Conservation (phyloP, 768 basidiomycete species). For the Termitomyces heimii region DNA sequence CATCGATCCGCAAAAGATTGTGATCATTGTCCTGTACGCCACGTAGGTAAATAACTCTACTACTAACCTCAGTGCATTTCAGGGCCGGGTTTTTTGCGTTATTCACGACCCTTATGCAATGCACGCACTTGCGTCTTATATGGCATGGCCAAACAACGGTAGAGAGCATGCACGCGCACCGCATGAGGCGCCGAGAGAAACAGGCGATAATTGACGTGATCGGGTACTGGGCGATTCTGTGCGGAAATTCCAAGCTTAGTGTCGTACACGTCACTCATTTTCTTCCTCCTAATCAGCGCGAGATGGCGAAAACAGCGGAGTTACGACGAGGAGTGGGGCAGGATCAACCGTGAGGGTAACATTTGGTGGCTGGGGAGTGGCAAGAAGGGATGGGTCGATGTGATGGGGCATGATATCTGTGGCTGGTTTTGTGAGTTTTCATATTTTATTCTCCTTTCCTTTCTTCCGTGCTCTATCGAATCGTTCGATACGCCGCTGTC, state of each 20-base stretch:
- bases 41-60: background rate
- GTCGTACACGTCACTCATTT: background rate
- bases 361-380: slow-evolving; percentile 78
- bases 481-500: background rate
- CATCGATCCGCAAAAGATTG: slow-evolving; percentile 65
- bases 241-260: background rate
- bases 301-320: slow-evolving; percentile 36
- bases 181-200: slow-evolving; percentile 62
- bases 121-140: slow-evolving; percentile 58
- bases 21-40: slow-evolving; percentile 69
- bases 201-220: slow-evolving; percentile 43
- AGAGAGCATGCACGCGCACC: slow-evolving; percentile 57
- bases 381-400: slow-evolving; percentile 65
- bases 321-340: slow-evolving; percentile 85
- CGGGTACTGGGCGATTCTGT: slow-evolving; percentile 52
- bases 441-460: background rate
- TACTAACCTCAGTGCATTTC: slow-evolving; percentile 1
- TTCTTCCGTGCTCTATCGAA: background rate
- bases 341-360: slow-evolving; percentile 68
- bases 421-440: slow-evolving; percentile 78
- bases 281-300: slow-evolving; percentile 28
- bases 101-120: slow-evolving; percentile 56
- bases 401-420: slow-evolving; percentile 66
- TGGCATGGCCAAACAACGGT: slow-evolving; percentile 69
- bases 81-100: slow-evolving; percentile 69